Evolutionary conservation across 495 filamentous ascomycete species (phyloP), one percentile per base, ranked within the genome.

Genomic region (Penicillium robsamsonii): DNA sequence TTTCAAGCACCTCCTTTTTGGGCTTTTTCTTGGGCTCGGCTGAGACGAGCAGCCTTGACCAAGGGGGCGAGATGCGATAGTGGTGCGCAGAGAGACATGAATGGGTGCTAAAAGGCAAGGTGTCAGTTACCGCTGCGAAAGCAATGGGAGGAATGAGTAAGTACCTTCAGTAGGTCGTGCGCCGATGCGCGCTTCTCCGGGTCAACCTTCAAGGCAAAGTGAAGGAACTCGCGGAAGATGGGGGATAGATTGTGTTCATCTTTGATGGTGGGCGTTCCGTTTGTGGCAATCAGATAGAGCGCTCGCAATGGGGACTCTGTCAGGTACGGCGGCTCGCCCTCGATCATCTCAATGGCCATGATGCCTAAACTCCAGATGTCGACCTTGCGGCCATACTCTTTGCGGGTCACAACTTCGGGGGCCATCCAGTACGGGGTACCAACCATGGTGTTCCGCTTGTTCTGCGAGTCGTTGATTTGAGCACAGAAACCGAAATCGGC

Each of bases 331-430:
- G 94, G 94, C 65, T 98, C 94, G 60, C 94, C 95, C 74, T 98
- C 94, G 58, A 98, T 96, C 94, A 98, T 98, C 71, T 98, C 94
- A 62, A 98, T 98, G n/a, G 94, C 91, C 94, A 98, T 98, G 71
- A 98, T 98, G 53, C 94, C 94, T 47, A 98, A 73, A 66, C 89
- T 94, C 94, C 94, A 98, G 62, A 98, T 97, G 68, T 98, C 94
- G 49, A 98, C 92, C 69, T 98, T 98, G 46, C 94, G 88, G 58
- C 94, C 95, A 70, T 98, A 98, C 69, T 97, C 94, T 69, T 98
- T 97, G 17, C 92, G 79, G 5, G 92, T 97, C 10, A 98, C 94
- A 18, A 98, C 92, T 70, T 98, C 94, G 4, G 94, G 94, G 4
- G 94, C 94, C 94, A 98, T 98, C 94, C 94, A 98, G 69, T 98